Evolutionary conservation across 768 basidiomycete genomes (phyloP).

Genomic region (Russula dissimulans): DNA sequence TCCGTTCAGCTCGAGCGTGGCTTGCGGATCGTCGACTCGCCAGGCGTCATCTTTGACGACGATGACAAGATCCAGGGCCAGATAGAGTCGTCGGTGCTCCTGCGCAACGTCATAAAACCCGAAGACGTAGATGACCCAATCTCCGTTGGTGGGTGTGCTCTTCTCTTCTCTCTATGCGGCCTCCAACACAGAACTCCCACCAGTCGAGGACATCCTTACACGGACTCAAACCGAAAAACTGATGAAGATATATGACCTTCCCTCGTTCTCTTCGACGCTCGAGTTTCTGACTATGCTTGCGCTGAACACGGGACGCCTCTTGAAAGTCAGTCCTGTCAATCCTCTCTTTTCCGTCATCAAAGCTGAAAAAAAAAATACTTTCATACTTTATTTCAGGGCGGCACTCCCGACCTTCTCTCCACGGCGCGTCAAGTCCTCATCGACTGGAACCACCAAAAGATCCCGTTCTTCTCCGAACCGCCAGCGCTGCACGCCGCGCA

Average conservation of each 20-base stretch:
- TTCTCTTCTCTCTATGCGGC: not conserved
- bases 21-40: slow-evolving; percentile 87
- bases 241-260: slow-evolving; percentile 79
- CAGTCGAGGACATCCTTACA: slow-evolving; percentile 80
- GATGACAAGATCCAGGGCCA: slow-evolving; percentile 43
- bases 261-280: slow-evolving; percentile 57
- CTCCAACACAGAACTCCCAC: not conserved
- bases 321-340: slow-evolving; percentile 46
- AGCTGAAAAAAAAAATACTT: not conserved
- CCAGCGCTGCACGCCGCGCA: slow-evolving; percentile 72
- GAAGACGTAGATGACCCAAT: slow-evolving; percentile 90
- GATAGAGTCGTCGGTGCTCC: slow-evolving; percentile 48
- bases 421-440: not conserved
- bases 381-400: not conserved
- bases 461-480: slow-evolving; percentile 78
- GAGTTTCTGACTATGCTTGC: slow-evolving; percentile 91
- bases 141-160: slow-evolving; percentile 55
- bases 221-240: slow-evolving; percentile 65
- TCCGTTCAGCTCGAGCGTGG: slow-evolving; percentile 89
- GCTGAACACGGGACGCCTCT: slow-evolving; percentile 67
- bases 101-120: slow-evolving; percentile 84
- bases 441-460: slow-evolving; percentile 97
- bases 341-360: not conserved
- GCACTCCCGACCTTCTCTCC: not conserved
- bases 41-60: slow-evolving; percentile 94